Evolutionary conservation across 192 early-diverging fungal genomes (phyloP).

Genomic region (Chytriomyces hyalinus): DNA sequence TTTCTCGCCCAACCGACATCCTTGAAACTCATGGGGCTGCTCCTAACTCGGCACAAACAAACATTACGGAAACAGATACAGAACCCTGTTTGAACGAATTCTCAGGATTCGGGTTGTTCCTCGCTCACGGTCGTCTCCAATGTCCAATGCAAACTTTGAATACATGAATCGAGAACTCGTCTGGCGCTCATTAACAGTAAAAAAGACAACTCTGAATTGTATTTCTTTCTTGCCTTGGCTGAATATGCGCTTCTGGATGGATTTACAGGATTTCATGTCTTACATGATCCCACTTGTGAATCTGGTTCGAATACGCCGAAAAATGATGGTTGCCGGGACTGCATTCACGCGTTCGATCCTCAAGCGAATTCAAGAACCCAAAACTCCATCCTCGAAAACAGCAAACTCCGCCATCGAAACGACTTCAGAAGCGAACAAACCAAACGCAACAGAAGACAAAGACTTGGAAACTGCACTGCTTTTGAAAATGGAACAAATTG

Average conservation of each 20-base stretch:
- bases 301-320: conserved; percentile 10
- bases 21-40: not conserved
- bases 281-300: conserved; percentile 25
- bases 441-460: not conserved
- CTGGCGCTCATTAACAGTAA: conserved; percentile 21
- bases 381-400: too few species aligned
- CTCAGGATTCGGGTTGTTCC: conserved; percentile 8
- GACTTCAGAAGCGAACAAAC: too few species aligned
- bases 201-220: not conserved
- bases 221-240: too few species aligned
- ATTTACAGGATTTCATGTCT: conserved; percentile 19
- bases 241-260: too few species aligned
- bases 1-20: not conserved
- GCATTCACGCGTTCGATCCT: not conserved
- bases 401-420: too few species aligned
- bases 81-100: conserved; percentile 25
- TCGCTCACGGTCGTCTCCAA: not conserved
- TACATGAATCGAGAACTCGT: conserved; percentile 33
- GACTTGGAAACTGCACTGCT: not conserved
- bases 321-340: not conserved
- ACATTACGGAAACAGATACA: not conserved
- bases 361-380: not conserved
- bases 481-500: not conserved
- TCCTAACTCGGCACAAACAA: not conserved
- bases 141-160: conserved; percentile 23